phyloP scores from a whole-genome alignment of 2,329 filamentous ascomycete genomes.

The Dothistroma pini region DNA sequence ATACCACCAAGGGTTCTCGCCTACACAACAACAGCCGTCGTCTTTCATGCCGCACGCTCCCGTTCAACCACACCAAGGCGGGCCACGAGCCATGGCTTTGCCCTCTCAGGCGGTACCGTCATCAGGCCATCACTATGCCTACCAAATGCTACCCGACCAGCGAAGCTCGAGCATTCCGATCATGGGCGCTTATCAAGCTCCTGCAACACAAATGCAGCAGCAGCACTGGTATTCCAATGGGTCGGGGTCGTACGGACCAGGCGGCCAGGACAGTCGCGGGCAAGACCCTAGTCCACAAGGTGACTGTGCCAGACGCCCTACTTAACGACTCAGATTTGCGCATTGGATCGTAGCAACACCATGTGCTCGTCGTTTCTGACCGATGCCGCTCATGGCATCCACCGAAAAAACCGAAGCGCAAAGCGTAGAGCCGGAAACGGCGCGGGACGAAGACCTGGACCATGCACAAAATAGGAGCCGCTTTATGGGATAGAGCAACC shows the following conservation, averaged over 20 bases:
- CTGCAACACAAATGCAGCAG: neutral
- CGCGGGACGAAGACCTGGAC: too few species aligned
- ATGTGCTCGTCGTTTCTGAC: too few species aligned
- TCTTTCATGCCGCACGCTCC: neutral
- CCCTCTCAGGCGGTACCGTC: neutral
- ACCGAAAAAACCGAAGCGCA: too few species aligned
- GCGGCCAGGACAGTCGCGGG: neutral
- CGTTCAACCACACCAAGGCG: neutral
- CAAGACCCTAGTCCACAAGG: neutral
- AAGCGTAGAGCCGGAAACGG: too few species aligned
- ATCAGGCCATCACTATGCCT: neutral
- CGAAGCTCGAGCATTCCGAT: conserved; percentile 4
- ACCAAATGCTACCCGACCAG: conserved; percentile 1
- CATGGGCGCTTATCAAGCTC: neutral
- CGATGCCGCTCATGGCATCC: too few species aligned
- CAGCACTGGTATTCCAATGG: neutral
- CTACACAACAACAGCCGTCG: neutral
- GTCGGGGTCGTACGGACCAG: neutral
- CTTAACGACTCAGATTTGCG: neutral
- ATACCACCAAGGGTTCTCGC: neutral
- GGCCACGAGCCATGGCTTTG: neutral
- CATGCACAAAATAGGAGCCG: neutral
- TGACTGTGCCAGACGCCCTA: neutral
- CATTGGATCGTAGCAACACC: neutral
- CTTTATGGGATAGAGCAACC: neutral